phyloP scores from a whole-genome alignment of 805 yeast genomes.

The Barnettozyma vustinii region DNA sequence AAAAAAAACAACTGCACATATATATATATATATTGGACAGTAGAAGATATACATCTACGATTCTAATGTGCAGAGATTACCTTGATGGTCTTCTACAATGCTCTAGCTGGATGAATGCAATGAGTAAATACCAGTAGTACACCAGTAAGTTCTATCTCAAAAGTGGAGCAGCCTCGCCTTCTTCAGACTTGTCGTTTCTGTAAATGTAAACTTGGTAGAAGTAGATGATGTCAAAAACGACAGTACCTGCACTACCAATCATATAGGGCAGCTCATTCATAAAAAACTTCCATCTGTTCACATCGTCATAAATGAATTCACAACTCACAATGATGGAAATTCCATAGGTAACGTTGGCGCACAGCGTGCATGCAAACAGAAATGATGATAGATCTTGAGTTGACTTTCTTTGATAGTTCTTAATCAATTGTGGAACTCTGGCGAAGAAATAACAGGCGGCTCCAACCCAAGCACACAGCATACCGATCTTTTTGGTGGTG shows the following conservation, averaged over 20 bases:
- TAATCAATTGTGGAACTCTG: slow-evolving; percentile 77
- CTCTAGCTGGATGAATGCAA: not conserved
- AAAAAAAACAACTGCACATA: no score
- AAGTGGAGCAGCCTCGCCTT: slow-evolving; percentile 15
- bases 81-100: not conserved
- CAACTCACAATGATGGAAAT: slow-evolving; percentile 66
- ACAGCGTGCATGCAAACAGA: slow-evolving; percentile 69
- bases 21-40: no score
- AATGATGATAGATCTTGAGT: slow-evolving; percentile 83
- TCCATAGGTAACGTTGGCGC: slow-evolving; percentile 76
- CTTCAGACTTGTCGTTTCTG: slow-evolving; percentile 10
- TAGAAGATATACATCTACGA: no score
- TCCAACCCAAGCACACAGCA: slow-evolving; percentile 69
- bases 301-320: slow-evolving; percentile 36
- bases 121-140: not conserved
- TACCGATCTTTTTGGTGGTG: slow-evolving; percentile 31
- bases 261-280: slow-evolving; percentile 74
- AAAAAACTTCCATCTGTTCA: slow-evolving; percentile 43
- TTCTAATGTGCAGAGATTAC: no score
- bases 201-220: slow-evolving; percentile 53
- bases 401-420: slow-evolving; percentile 72
- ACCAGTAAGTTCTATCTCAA: not conserved
- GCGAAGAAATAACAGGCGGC: slow-evolving; percentile 71
- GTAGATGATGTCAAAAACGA: slow-evolving; percentile 66
- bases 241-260: slow-evolving; percentile 81